Conservation (phyloP, 495 filamentous ascomycete genomes). For the Tuber microsphaerosporum region DNA sequence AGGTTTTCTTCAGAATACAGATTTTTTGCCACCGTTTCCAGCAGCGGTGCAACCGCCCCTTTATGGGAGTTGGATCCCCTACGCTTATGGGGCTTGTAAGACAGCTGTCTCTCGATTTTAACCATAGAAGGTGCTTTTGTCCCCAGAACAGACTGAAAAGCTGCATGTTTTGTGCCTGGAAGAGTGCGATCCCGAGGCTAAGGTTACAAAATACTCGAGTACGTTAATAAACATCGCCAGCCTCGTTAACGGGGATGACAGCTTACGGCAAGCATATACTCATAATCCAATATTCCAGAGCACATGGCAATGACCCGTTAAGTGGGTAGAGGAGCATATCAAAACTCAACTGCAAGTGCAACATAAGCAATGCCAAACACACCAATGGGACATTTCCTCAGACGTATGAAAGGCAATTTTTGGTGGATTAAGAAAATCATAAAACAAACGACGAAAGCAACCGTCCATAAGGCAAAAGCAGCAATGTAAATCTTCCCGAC, state of each 20-base stretch:
- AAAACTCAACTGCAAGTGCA: constrained; percentile 35
- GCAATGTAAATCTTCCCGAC: constrained; percentile 31
- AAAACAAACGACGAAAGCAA: constrained; percentile 22
- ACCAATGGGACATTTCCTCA: constrained; percentile 37
- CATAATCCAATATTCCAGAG: constrained; percentile 37
- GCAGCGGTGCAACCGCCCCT: constrained; percentile 10
- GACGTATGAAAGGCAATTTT: constrained; percentile 33
- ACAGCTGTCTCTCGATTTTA: constrained; percentile 14
- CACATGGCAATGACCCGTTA: constrained; percentile 34
- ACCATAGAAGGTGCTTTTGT: constrained; percentile 32
- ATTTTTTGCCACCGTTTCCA: constrained; percentile 24
- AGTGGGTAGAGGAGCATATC: constrained; percentile 37
- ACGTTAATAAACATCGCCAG: background rate
- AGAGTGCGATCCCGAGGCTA: constrained; percentile 38
- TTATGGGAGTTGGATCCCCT: constrained; percentile 8
- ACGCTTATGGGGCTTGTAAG: background rate
- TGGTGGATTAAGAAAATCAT: constrained; percentile 21
- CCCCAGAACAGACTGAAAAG: constrained; percentile 35
- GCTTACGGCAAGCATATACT: constrained; percentile 34
- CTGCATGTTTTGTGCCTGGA: constrained; percentile 41
- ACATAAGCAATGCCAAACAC: constrained; percentile 29
- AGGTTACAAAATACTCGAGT: background rate
- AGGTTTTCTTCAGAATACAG: constrained; percentile 35
- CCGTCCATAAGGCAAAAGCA: constrained; percentile 27
- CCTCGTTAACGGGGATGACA: background rate